Evolutionary conservation across 2,329 filamentous ascomycete genomes (phyloP).

Genomic region (Colletotrichum sp.): DNA sequence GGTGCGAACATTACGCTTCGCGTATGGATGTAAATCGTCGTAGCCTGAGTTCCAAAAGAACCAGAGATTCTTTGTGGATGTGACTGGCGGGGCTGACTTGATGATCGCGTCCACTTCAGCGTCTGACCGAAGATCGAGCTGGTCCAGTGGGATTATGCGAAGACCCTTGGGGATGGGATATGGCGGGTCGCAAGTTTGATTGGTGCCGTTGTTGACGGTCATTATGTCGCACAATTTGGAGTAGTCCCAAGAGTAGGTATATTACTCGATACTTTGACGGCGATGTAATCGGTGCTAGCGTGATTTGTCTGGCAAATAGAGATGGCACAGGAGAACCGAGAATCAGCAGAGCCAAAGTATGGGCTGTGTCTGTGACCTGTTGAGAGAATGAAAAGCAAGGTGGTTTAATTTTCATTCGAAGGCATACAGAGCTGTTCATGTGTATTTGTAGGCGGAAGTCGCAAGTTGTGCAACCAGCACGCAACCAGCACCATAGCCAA

Average conservation of each 20-base stretch:
- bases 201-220: not conserved
- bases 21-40: constrained; percentile 38
- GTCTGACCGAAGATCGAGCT: constrained; percentile 33
- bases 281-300: not conserved
- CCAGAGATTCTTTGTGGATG: constrained; percentile 49
- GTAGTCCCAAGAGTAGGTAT: not conserved
- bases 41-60: constrained; percentile 48
- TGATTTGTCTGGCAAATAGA: not conserved
- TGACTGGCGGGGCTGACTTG: constrained; percentile 30
- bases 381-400: not conserved
- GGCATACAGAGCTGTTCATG: not conserved
- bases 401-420: not conserved
- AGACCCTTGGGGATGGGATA: not conserved
- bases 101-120: constrained; percentile 33
- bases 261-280: not conserved
- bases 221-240: not conserved
- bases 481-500: not conserved
- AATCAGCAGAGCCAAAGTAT: not conserved
- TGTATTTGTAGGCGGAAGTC: not conserved
- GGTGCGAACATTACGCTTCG: constrained; percentile 41
- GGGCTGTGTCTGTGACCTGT: not conserved
- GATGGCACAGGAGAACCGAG: not conserved
- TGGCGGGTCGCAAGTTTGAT: not conserved
- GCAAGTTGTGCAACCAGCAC: not conserved
- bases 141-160: not conserved